Evolutionary conservation across 805 yeast genomes (phyloP), one percentile per base, ranked within the genome.

Genomic region (Sugiyamaella smithiae): DNA sequence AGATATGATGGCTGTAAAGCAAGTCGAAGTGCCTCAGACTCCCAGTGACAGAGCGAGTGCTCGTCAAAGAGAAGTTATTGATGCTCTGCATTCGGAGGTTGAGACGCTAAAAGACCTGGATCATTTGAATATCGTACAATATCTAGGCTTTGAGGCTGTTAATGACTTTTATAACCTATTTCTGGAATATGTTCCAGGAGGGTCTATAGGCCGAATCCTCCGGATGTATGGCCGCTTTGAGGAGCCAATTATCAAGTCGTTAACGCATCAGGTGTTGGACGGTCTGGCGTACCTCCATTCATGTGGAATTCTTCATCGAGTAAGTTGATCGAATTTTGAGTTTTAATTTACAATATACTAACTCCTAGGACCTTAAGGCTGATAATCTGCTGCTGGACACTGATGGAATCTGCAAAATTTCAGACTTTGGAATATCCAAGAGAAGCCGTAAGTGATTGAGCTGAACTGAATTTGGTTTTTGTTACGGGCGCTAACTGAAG

Each of bases 1-100:
- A 47, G 99, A 93, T 61, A 89, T 93, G 96, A 85, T 93, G 71
- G 99, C 99, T 0, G 99, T 93, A 1, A 93, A 93, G 63, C 99
- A 93, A 67, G 97, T 91, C 1, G 82, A 77, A 36, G 83, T 84
- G 9, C 82, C 87, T 0, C 66, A 69, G 47, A 61, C 73, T 28
- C 58, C 69, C 16, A 51, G 65, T 36, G 66, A 58, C 48, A 41
- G 51, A 23, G 56, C 56, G 26, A 59, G 59, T 35, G 56, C 45
- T 25, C 64, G 66, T 37, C 70, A 67, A 49, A 66, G 70, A 23
- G 89, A 80, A 49, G 86, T 84, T 1, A 76, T 88, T 40, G 93
- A 84, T 46, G 95, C 97, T 0, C 71, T 93, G 42, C 82, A 82
- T 57, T 84, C 90, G 1, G 99, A 93, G 66, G 96, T 95, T 24